Base-by-base conservation (phyloP, 768 basidiomycete species). In the Coprinellus aureogranulatus region DNA sequence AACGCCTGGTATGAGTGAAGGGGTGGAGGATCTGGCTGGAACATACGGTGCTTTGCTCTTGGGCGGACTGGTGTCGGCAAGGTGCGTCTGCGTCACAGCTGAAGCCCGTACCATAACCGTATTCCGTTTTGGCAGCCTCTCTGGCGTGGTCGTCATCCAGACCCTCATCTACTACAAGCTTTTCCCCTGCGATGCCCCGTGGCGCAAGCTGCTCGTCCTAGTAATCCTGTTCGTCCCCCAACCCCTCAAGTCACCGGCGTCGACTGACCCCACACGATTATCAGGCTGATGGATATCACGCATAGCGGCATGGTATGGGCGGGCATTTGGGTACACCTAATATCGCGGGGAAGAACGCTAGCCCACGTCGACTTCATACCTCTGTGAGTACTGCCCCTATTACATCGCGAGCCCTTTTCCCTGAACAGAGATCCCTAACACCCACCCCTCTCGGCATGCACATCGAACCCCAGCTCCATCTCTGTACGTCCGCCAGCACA, bases 151-250 rank as follows among this genome's bases (percentile, higher is more conserved):
- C 26, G 14, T 39, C 30, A 52, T 58, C 28, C 57, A 58, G 37
- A 25, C 57, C 23, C 57, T 58, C 27, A 23, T 58, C 28, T 58
- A 58, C 45, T 58, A 53, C 45, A 58, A 58, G 52, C 10, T 58
- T 30, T 58, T 58, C 23, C 57, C 57, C 16, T 23, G 16, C 2
- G 57, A 58, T 34, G 30, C 42, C 22, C 27, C 40, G 11, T 28
- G 30, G n/a, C 22, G 51, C 31, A 58, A 58, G 31, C 23, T 58
- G 12, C 42, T 58, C 50, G 57, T 57, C 37, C 23, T 47, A 22
- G 27, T 25, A 9, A 37, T 57, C 31, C 34, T 47, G 55, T 57
- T 50, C 46, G 55, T 57, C 26, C 2, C 30, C n/a, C 22, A 25
- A 25, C 16, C 22, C 53, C 26, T 30, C n/a, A n/a, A n/a, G n/a